Evolutionary conservation across 2,329 filamentous ascomycete species (phyloP).

Genomic region (Nigrospora osmanthi): DNA sequence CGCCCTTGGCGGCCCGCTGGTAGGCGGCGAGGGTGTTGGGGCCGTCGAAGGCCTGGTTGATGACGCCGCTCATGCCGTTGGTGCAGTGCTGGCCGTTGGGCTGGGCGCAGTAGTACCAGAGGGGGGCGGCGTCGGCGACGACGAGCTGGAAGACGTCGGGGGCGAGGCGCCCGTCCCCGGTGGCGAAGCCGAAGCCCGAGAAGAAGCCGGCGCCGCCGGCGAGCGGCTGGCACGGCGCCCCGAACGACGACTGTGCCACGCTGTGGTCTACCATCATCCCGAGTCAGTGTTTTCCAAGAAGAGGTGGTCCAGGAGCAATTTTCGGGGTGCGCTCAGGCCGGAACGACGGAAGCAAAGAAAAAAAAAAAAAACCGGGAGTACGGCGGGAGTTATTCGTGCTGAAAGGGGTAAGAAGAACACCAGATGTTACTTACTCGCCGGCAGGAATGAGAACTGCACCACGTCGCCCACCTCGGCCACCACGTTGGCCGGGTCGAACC

Average conservation of each 20-base stretch:
- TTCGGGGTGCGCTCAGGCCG: too few relatives aligned
- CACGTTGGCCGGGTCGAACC: conserved; percentile 60
- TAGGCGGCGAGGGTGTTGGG: conserved; percentile 28
- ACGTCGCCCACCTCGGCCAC: conserved; percentile 53
- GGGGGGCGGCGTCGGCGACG: conserved; percentile 2
- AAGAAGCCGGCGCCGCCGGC: conserved; percentile 1
- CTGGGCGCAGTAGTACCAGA: conserved; percentile 7
- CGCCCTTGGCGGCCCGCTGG: conserved; percentile 25
- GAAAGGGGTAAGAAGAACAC: too few relatives aligned
- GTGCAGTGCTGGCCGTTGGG: conserved; percentile 10
- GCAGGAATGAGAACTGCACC: conserved; percentile 60
- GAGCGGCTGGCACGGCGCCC: conserved; percentile 55
- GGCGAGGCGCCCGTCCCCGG: not conserved
- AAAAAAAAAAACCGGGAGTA: too few relatives aligned
- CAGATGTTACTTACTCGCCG: too few relatives aligned
- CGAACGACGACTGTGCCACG: conserved; percentile 69
- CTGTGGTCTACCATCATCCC: too few relatives aligned
- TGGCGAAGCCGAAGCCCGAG: conserved; percentile 5
- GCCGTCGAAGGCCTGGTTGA: conserved; percentile 19
- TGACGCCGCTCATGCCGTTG: conserved; percentile 5
- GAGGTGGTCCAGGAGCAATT: too few relatives aligned
- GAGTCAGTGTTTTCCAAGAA: too few relatives aligned
- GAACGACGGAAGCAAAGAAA: too few relatives aligned
- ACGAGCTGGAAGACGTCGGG: conserved; percentile 3
- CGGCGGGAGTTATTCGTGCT: too few relatives aligned